Conservation (phyloP, 176 grass and related monocot genomes). For the Oryza australiensis region DNA sequence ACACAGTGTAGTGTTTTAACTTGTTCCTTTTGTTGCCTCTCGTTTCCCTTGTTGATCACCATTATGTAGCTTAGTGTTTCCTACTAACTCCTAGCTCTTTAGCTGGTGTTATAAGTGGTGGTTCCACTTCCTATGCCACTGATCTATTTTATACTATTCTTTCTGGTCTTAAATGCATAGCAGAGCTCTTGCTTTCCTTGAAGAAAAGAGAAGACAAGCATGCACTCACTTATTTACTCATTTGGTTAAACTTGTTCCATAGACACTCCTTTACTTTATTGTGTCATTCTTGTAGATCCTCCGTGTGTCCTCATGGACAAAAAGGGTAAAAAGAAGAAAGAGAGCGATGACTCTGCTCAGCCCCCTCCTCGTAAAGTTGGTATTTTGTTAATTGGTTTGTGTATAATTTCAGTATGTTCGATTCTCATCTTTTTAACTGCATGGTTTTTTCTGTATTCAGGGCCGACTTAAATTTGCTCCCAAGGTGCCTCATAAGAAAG, state of each 20-base stretch:
- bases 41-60: too few relatives aligned
- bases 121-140: too few relatives aligned
- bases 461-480: slow-evolving; percentile 31
- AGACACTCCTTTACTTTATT: background rate
- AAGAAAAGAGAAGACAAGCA: background rate
- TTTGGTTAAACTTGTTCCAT: background rate
- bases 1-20: background rate
- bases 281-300: slow-evolving; percentile 10
- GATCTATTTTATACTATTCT: too few relatives aligned
- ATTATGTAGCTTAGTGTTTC: too few relatives aligned
- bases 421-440: background rate
- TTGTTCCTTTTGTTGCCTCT: too few relatives aligned
- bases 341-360: slow-evolving; percentile 9
- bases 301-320: slow-evolving; percentile 35
- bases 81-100: too few relatives aligned
- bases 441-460: slow-evolving; percentile 7
- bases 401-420: background rate
- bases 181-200: too few relatives aligned
- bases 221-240: background rate
- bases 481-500: slow-evolving; percentile 27
- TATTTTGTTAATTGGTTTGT: background rate
- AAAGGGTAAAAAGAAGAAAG: slow-evolving; percentile 5
- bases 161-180: too few relatives aligned
- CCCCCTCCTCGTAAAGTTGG: slow-evolving; percentile 9
- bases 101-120: too few relatives aligned